phyloP scores from a whole-genome alignment of 805 yeast species.

The Saturnispora saitoi region DNA sequence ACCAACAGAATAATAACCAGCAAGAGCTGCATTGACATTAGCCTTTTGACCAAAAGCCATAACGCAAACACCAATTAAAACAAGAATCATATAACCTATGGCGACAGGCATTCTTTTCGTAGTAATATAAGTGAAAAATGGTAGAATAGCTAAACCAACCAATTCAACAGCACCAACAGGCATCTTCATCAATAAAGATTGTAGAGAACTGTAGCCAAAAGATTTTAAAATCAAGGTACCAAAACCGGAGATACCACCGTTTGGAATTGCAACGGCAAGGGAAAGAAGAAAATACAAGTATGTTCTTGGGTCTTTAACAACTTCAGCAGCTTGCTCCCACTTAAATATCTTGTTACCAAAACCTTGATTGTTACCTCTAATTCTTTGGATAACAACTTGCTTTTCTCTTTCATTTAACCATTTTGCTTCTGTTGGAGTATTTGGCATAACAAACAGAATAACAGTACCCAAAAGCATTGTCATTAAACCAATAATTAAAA shows the following conservation, averaged over 20 bases:
- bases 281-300: conserved; percentile 28
- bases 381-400: conserved; percentile 33
- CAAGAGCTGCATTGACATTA: conserved; percentile 7
- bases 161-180: conserved; percentile 33
- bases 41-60: conserved; percentile 7
- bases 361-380: conserved; percentile 26
- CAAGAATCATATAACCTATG: conserved; percentile 5
- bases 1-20: conserved; percentile 8
- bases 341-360: conserved; percentile 37
- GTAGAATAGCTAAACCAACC: conserved; percentile 16
- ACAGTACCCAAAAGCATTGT: conserved; percentile 32
- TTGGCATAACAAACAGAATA: conserved; percentile 36
- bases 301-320: conserved; percentile 35
- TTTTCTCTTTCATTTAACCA: conserved; percentile 33
- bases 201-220: conserved; percentile 10
- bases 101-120: conserved; percentile 9
- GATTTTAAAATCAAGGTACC: conserved; percentile 9
- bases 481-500: conserved; percentile 47
- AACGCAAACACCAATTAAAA: conserved; percentile 6
- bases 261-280: conserved; percentile 22
- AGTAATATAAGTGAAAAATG: not conserved
- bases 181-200: conserved; percentile 20
- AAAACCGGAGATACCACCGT: conserved; percentile 11
- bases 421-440: conserved; percentile 41
- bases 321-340: conserved; percentile 35